phyloP scores from a whole-genome alignment of 192 early-diverging fungal genomes.

The Entomortierella parvispora region DNA sequence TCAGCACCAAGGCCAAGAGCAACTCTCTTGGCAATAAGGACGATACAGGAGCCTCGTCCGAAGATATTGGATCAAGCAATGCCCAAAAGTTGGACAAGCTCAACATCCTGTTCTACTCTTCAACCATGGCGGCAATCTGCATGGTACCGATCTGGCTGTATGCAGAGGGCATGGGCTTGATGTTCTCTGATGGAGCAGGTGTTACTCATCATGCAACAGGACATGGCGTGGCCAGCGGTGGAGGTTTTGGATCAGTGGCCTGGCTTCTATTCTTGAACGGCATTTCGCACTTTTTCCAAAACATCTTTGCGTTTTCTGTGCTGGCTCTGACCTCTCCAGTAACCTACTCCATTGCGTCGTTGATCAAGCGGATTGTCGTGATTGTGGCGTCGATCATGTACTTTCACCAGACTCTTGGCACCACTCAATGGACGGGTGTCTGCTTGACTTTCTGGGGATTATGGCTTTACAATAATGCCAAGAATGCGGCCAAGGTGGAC shows the following conservation, averaged over 20 bases:
- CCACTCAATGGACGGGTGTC: slow-evolving; percentile 79
- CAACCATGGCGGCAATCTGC: slow-evolving; percentile 74
- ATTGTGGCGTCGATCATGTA: slow-evolving; percentile 86
- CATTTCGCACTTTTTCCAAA: slow-evolving; percentile 83
- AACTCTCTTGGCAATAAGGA: slow-evolving; percentile 41
- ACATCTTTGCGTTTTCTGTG: slow-evolving; percentile 82
- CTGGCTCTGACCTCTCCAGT: slow-evolving; percentile 82
- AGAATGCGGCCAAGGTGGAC: slow-evolving; percentile 55
- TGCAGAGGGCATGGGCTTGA: slow-evolving; percentile 68
- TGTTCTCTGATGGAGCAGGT: slow-evolving; percentile 37
- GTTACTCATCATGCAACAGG: slow-evolving; percentile 21
- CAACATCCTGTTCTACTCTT: slow-evolving; percentile 87
- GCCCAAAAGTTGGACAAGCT: slow-evolving; percentile 85
- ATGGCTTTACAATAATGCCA: slow-evolving; percentile 88
- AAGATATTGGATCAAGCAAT: slow-evolving; percentile 40
- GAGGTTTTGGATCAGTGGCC: slow-evolving; percentile 51
- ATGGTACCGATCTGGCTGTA: slow-evolving; percentile 87
- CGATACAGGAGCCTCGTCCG: slow-evolving; percentile 22
- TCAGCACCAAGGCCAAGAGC: slow-evolving; percentile 53
- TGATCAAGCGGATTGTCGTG: slow-evolving; percentile 92
- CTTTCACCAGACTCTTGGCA: slow-evolving; percentile 78
- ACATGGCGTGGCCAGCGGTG: slow-evolving; percentile 15
- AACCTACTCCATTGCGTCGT: slow-evolving; percentile 86
- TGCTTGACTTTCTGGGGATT: slow-evolving; percentile 83
- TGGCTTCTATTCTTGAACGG: slow-evolving; percentile 82